Evolutionary conservation across 2,329 filamentous ascomycete genomes (phyloP), one percentile per base, ranked within the genome.

Genomic region (Didymella keratinophila): DNA sequence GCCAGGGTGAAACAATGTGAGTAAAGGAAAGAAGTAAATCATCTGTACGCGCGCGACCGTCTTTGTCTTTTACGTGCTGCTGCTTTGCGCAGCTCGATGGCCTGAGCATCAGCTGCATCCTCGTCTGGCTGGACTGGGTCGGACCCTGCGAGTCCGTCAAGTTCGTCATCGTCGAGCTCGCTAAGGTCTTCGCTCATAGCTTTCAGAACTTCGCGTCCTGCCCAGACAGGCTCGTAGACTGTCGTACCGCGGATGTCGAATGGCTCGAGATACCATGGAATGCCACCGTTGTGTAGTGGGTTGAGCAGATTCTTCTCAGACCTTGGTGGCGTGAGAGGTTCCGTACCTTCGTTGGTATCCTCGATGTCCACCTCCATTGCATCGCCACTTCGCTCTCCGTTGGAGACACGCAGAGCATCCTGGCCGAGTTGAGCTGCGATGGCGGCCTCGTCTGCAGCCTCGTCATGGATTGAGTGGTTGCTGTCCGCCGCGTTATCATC

Each of bases 161-260:
- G 82, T 78, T 94, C 92, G 50, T 96, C 93, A 64, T 97, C 93
- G 68, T 96, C 93, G 73, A 97, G 87, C 72, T 97, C 94, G 56
- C 91, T 96, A 21, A 97, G 83, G 67, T 94, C 91, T 76, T 97
- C 93, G 69, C 91, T 96, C 76, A 94, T 87, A 14, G 83, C 86
- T 28, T 87, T 82, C 65, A 87, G 80, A n/a, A 90, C 87, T 54
- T 93, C 90, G 32, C 88, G 84, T 2, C 89, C 91, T 0, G 86
- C 87, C 82, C 88, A 92, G 51, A 87, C 84, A 76, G 94, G 90
- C 32, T 78, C 89, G 54, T 91, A 82, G 10, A 94, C 86, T 0
- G 89, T 94, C 0, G 92, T 96, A 56, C 93, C 94, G 52, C 87
- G 71, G 53, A 91, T 89, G 50, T 95, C 87, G 72, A 96, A 96